Percentiles rank a stretch among this genome's conserved stretches.
phyloP scores from a whole-genome alignment of 192 early-diverging fungal species.

The Martensiomyces pterosporus region DNA sequence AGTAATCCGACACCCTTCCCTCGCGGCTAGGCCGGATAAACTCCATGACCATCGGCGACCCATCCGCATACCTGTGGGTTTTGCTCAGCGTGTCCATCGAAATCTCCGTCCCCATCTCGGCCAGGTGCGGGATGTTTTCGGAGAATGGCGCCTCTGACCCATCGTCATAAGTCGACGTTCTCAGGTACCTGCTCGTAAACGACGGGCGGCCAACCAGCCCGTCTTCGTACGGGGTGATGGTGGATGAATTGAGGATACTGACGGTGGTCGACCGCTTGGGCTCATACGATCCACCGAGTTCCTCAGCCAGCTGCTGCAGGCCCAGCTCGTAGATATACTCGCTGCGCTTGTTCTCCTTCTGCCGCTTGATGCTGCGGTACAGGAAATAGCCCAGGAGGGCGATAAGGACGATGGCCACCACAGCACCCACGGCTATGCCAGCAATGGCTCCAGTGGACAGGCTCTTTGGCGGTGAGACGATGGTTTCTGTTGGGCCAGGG shows the following conservation, averaged over 20 bases:
- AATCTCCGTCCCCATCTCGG: conserved; percentile 37
- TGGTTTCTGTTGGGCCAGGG: neutral
- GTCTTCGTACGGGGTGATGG: conserved; percentile 23
- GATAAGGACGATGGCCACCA: conserved; percentile 19
- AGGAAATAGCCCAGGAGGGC: conserved; percentile 19
- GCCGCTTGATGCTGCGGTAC: conserved; percentile 12
- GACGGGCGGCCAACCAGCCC: conserved; percentile 17
- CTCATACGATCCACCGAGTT: conserved; percentile 45
- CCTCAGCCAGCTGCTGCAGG: conserved; percentile 43
- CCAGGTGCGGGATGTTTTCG: conserved; percentile 33
- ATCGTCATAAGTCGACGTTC: conserved; percentile 28
- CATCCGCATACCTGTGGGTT: conserved; percentile 34
- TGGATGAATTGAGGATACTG: conserved; percentile 33
- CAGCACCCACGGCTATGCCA: conserved; percentile 26
- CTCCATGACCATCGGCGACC: conserved; percentile 38
- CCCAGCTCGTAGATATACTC: conserved; percentile 46
- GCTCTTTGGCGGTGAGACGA: neutral
- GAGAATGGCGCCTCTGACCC: conserved; percentile 26
- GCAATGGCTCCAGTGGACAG: conserved; percentile 39
- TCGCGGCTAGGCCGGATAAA: conserved; percentile 41
- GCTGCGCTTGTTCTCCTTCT: conserved; percentile 19
- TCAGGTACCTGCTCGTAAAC: conserved; percentile 15
- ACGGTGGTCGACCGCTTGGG: conserved; percentile 32
- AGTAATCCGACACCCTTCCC: conserved; percentile 33
- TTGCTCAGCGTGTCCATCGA: conserved; percentile 36